phyloP scores from a whole-genome alignment of 2,329 filamentous ascomycete species.

The Aspergillus puulaauensis region DNA sequence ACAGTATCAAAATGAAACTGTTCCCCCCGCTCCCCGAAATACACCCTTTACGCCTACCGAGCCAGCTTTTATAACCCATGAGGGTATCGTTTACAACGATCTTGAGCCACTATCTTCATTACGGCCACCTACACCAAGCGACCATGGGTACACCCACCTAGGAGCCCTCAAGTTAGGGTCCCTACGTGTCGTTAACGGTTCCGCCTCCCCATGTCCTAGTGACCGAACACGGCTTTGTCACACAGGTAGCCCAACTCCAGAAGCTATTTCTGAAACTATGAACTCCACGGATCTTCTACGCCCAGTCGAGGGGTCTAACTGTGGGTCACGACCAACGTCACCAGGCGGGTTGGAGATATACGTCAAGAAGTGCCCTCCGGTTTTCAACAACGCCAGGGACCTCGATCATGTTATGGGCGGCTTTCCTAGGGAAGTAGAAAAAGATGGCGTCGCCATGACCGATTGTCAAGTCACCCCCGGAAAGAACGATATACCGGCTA shows the following conservation, averaged over 20 bases:
- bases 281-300: not conserved
- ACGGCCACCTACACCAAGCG: conserved; percentile 29
- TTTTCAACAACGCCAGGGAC: not conserved
- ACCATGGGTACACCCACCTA: conserved; percentile 39
- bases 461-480: not conserved
- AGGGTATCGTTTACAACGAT: conserved; percentile 15
- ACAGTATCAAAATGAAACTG: conserved; percentile 23
- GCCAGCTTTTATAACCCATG: conserved; percentile 17
- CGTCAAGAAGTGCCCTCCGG: not conserved
- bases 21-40: conserved; percentile 8
- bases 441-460: not conserved
- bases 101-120: conserved; percentile 9
- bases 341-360: not conserved
- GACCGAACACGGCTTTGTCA: conserved; percentile 28
- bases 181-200: conserved; percentile 41
- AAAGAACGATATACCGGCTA: not conserved
- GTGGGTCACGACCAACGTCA: not conserved
- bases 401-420: not conserved
- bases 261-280: not conserved
- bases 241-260: conserved; percentile 13
- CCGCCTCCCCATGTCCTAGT: conserved; percentile 38
- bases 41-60: conserved; percentile 13
- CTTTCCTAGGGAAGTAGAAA: not conserved
- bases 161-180: conserved; percentile 41
- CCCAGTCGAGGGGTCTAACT: not conserved